Conservation (phyloP, 805 yeast genomes). For the Saturnispora serradocipensis region DNA sequence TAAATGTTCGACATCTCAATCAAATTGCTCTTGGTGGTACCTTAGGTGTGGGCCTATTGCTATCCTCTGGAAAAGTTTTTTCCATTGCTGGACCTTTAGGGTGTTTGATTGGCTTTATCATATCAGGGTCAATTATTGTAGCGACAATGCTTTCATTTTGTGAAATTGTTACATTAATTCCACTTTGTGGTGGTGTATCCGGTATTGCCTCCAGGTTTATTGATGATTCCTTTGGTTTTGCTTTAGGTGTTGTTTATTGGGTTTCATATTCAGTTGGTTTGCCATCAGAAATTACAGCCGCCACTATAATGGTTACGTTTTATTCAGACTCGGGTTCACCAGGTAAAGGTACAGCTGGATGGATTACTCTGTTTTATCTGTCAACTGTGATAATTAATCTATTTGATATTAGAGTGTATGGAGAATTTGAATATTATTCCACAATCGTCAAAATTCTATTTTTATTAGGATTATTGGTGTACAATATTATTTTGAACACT, state of each 20-base stretch:
- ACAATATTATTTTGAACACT: slow-evolving; percentile 55
- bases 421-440: slow-evolving; percentile 61
- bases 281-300: slow-evolving; percentile 76
- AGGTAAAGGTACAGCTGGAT: slow-evolving; percentile 50
- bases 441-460: slow-evolving; percentile 49
- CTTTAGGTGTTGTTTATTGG: slow-evolving; percentile 69
- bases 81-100: slow-evolving; percentile 74
- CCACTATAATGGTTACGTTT: slow-evolving; percentile 65
- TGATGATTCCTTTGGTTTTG: slow-evolving; percentile 70
- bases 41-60: slow-evolving; percentile 64
- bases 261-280: slow-evolving; percentile 60
- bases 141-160: slow-evolving; percentile 68
- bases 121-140: slow-evolving; percentile 57
- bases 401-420: slow-evolving; percentile 62
- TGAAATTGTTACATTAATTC: slow-evolving; percentile 72
- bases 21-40: slow-evolving; percentile 77
- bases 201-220: slow-evolving; percentile 69
- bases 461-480: slow-evolving; percentile 45
- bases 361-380: slow-evolving; percentile 50
- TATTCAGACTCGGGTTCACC: slow-evolving; percentile 49
- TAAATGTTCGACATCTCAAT: slow-evolving; percentile 60
- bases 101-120: slow-evolving; percentile 52
- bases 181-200: slow-evolving; percentile 70
- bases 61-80: slow-evolving; percentile 65
- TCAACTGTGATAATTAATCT: slow-evolving; percentile 43